Percentiles rank a stretch among this genome's conserved stretches.
Conservation (phyloP, 805 yeast genomes). For the Scheffersomyces coipomensis region DNA sequence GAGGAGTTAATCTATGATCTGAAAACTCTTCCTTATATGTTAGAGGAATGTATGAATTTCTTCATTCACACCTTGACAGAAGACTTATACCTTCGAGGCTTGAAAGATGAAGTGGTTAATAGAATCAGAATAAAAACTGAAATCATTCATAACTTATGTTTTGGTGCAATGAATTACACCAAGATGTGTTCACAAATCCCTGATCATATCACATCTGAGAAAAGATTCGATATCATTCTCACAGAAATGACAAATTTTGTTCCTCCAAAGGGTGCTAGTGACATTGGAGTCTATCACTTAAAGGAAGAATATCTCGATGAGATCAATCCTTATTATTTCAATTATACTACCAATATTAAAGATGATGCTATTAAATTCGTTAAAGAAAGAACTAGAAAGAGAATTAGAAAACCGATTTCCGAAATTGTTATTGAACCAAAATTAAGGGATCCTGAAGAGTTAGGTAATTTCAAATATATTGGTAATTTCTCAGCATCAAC, state of each 20-base stretch:
- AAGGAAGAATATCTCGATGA: slow-evolving; percentile 33
- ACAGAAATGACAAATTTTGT: slow-evolving; percentile 31
- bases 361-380: slow-evolving; percentile 77
- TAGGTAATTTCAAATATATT: slow-evolving; percentile 42
- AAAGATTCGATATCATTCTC: slow-evolving; percentile 60
- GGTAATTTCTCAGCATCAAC: slow-evolving; percentile 53
- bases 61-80: slow-evolving; percentile 70
- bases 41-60: slow-evolving; percentile 76
- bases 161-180: slow-evolving; percentile 69
- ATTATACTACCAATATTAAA: slow-evolving; percentile 71
- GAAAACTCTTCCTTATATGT: slow-evolving; percentile 55
- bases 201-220: slow-evolving; percentile 71
- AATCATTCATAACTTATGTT: slow-evolving; percentile 80
- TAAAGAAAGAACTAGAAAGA: slow-evolving; percentile 47
- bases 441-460: slow-evolving; percentile 24
- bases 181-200: slow-evolving; percentile 69
- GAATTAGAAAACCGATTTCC: slow-evolving; percentile 34
- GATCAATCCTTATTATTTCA: slow-evolving; percentile 70
- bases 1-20: slow-evolving; percentile 38
- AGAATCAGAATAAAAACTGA: slow-evolving; percentile 60
- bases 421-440: slow-evolving; percentile 61
- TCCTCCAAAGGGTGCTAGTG: slow-evolving; percentile 33
- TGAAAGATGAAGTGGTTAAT: slow-evolving; percentile 46
- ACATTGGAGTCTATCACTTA: slow-evolving; percentile 34
- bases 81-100: slow-evolving; percentile 54